A percentile compares a stretch with the other conserved stretches of the same genome.
phyloP scores from a whole-genome alignment of 2,329 filamentous ascomycete species.

The Clonostachys rosea region DNA sequence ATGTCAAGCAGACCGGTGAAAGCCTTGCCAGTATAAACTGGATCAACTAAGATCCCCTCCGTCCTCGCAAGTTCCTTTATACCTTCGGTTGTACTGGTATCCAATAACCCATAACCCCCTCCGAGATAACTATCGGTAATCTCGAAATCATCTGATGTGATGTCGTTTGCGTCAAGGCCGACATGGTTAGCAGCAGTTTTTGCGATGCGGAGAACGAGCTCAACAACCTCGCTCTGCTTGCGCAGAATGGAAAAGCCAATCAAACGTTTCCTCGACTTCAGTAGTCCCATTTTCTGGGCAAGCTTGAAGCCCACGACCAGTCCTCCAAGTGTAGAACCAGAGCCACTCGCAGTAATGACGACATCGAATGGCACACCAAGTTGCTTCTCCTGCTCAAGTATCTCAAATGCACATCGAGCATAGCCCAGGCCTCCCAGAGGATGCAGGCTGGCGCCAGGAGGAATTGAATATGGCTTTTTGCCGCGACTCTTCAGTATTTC shows the following conservation, averaged over 20 bases:
- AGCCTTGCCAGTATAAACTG: constrained; percentile 7
- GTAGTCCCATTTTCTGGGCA: constrained; percentile 29
- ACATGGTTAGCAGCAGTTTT: constrained; percentile 1
- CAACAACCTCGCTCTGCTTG: not conserved
- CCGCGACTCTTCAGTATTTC: constrained; percentile 22
- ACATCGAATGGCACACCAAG: constrained; percentile 54
- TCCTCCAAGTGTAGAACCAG: constrained; percentile 59
- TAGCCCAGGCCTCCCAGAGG: constrained; percentile 61
- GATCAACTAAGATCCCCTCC: constrained; percentile 2
- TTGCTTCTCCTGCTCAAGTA: constrained; percentile 49
- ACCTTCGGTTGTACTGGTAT: constrained; percentile 2
- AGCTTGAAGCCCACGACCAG: constrained; percentile 64
- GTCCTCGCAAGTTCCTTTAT: constrained; percentile 3
- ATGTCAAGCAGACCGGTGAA: constrained; percentile 5
- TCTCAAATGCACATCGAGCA: constrained; percentile 60
- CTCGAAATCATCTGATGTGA: constrained; percentile 6
- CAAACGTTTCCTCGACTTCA: not conserved
- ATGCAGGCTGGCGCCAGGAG: constrained; percentile 59
- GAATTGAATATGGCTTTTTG: constrained; percentile 59
- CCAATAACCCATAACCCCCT: constrained; percentile 2
- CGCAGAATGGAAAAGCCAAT: constrained; percentile 4
- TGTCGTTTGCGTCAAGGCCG: constrained; percentile 1
- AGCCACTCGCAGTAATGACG: constrained; percentile 58
- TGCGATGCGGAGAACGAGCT: constrained; percentile 3
- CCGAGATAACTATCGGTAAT: constrained; percentile 2